phyloP scores from a whole-genome alignment of 2,329 filamentous ascomycete genomes.

The Ophiocordyceps camponoti-leonardi region DNA sequence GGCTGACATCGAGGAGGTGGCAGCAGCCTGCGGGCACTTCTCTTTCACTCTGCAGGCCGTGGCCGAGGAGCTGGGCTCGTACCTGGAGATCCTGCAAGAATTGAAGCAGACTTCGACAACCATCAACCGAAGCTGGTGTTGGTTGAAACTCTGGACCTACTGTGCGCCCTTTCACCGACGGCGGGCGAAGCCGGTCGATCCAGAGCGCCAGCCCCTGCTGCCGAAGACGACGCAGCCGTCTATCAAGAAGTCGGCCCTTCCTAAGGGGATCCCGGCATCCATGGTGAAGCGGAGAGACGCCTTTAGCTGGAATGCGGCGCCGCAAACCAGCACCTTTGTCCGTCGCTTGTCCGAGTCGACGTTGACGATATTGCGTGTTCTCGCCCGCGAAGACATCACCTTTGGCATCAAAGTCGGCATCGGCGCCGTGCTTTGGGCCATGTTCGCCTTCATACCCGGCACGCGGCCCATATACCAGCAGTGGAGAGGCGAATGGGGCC shows the following conservation, averaged over 20 bases:
- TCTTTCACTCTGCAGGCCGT: slow-evolving; percentile 84
- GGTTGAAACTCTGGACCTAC: slow-evolving; percentile 60
- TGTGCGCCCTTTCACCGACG: not conserved
- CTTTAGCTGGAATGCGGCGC: slow-evolving; percentile 38
- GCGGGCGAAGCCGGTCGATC: slow-evolving; percentile 12
- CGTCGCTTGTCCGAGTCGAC: slow-evolving; percentile 26
- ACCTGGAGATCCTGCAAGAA: slow-evolving; percentile 72
- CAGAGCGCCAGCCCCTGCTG: slow-evolving; percentile 24
- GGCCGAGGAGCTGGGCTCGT: slow-evolving; percentile 72
- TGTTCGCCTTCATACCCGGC: slow-evolving; percentile 67
- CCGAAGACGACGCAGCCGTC: slow-evolving; percentile 22
- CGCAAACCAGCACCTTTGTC: slow-evolving; percentile 25
- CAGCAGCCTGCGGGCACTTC: slow-evolving; percentile 94
- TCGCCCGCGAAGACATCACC: slow-evolving; percentile 38
- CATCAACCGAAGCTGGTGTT: slow-evolving; percentile 56
- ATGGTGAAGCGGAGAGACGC: slow-evolving; percentile 35
- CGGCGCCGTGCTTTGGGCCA: slow-evolving; percentile 74
- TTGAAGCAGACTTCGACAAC: slow-evolving; percentile 55
- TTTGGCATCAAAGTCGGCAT: slow-evolving; percentile 90
- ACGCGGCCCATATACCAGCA: slow-evolving; percentile 68
- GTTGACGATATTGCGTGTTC: slow-evolving; percentile 26
- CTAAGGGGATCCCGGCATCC: slow-evolving; percentile 35
- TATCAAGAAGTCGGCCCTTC: slow-evolving; percentile 35
- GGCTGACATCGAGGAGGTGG: slow-evolving; percentile 92
- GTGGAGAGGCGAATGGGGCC: slow-evolving; percentile 93